These are phyloP conservation scores for Bacterosira constricta DNA, from an alignment of 108 stramenopile species.

Conservation along the genomic window DNA sequence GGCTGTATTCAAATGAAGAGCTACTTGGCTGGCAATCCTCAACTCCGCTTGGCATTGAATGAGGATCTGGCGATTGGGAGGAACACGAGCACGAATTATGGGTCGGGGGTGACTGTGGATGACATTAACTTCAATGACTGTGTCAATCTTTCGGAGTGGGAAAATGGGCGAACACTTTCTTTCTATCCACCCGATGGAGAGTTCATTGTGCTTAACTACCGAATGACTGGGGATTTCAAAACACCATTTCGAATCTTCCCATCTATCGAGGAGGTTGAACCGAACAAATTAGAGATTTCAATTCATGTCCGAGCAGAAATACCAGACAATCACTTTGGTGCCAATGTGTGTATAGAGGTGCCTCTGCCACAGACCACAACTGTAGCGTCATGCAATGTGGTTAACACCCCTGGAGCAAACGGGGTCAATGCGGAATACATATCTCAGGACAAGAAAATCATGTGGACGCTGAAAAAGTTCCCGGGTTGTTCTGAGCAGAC, in stretches of 20 bases:
- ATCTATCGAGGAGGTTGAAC: conserved; percentile 89
- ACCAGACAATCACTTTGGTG: conserved; percentile 95
- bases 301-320: conserved; percentile 95
- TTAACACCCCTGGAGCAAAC: conserved; percentile 64
- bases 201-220: conserved; percentile 97
- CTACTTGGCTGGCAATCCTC: conserved; percentile 96
- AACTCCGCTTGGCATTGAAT: conserved; percentile 96
- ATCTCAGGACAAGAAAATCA: conserved; percentile 77
- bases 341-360: conserved; percentile 90
- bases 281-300: conserved; percentile 89
- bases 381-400: conserved; percentile 71
- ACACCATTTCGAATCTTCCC: conserved; percentile 98
- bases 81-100: conserved; percentile 62
- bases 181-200: conserved; percentile 99
- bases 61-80: conserved; percentile 97
- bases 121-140: conserved; percentile 99
- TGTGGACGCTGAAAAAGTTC: conserved; percentile 98
- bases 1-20: conserved; percentile 98
- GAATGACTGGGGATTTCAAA: conserved; percentile 95
- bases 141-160: conserved; percentile 96
- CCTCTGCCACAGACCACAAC: conserved; percentile 86
- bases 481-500: conserved; percentile 96
- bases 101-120: conserved; percentile 83
- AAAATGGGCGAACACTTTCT: conserved; percentile 80
- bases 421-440: conserved; percentile 84